phyloP scores from a whole-genome alignment of 164 flowering plant genomes.

The Buxus sempervirens region DNA sequence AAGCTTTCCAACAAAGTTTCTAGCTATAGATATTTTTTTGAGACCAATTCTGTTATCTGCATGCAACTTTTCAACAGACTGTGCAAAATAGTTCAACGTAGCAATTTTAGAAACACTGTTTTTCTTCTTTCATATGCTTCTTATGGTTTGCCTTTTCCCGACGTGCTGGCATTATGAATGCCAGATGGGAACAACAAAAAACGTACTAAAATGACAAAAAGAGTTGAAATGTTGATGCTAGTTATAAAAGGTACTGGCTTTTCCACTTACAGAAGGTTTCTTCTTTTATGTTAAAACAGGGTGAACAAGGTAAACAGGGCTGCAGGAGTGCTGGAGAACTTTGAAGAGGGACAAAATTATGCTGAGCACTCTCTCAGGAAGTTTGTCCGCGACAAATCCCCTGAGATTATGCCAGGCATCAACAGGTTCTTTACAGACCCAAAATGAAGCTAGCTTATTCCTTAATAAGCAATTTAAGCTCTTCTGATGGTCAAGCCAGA shows the following conservation, averaged over 20 bases:
- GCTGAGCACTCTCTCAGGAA: constrained; percentile 27
- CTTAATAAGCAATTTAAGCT: no score
- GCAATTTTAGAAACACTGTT: no score
- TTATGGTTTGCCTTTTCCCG: no score
- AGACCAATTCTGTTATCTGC: no score
- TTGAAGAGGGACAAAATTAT: constrained; percentile 26
- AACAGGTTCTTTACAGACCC: constrained; percentile 24
- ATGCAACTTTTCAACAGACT: no score
- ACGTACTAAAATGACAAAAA: no score
- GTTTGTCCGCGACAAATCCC: constrained; percentile 20
- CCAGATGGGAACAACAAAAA: background rate
- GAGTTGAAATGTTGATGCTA: background rate
- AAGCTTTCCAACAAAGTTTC: no score
- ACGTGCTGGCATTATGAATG: background rate
- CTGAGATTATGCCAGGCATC: constrained; percentile 28
- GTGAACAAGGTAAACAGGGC: constrained; percentile 23
- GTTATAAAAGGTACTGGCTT: background rate
- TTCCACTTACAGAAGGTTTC: background rate
- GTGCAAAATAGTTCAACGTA: no score
- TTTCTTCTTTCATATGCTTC: no score
- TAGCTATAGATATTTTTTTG: no score
- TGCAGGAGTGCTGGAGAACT: constrained; percentile 28
- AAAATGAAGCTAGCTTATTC: constrained; percentile 8
- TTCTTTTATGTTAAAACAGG: constrained; percentile 8
- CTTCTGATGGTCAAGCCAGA: no score